Percentiles rank a stretch among this genome's conserved stretches.
Evolutionary conservation across 2,329 filamentous ascomycete genomes (phyloP).

Genomic region (Aspergillus cejpii): DNA sequence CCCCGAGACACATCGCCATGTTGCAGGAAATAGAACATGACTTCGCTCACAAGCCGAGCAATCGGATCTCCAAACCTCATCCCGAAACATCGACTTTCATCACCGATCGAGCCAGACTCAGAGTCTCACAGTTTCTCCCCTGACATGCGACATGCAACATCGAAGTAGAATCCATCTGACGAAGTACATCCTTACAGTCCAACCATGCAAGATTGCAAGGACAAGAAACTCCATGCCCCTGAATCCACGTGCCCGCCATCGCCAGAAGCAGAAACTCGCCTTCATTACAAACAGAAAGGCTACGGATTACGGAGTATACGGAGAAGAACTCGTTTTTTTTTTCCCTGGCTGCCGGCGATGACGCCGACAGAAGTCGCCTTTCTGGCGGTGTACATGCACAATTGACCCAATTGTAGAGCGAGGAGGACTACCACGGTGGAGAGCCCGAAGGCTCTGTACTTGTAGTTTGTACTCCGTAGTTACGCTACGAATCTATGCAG

Average conservation of each 20-base stretch:
- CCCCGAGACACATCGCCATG: constrained; percentile 1
- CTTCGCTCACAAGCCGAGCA: neutral
- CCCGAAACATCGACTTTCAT: constrained; percentile 1
- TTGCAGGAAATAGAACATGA: constrained; percentile 6
- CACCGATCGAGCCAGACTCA: neutral
- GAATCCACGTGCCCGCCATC: too few relatives aligned
- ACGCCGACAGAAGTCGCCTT: constrained; percentile 11
- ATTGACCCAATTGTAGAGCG: constrained; percentile 17
- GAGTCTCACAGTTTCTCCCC: neutral
- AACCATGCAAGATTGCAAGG: too few relatives aligned
- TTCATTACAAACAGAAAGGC: neutral
- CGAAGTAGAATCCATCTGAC: too few relatives aligned
- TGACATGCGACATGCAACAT: neutral
- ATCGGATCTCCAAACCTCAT: constrained; percentile 4
- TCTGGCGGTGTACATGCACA: constrained; percentile 19
- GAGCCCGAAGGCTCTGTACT: neutral
- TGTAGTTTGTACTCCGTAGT: too few relatives aligned
- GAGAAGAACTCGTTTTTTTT: neutral
- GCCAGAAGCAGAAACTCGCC: too few relatives aligned
- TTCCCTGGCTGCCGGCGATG: constrained; percentile 10
- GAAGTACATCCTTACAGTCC: too few relatives aligned
- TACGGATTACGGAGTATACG: too few relatives aligned
- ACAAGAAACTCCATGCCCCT: too few relatives aligned
- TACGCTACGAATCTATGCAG: too few relatives aligned
- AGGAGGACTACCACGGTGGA: constrained; percentile 11